Percentiles rank a stretch among this genome's conserved stretches.
Conservation (phyloP, 306 rosid species). For the Inga leiocalycina region DNA sequence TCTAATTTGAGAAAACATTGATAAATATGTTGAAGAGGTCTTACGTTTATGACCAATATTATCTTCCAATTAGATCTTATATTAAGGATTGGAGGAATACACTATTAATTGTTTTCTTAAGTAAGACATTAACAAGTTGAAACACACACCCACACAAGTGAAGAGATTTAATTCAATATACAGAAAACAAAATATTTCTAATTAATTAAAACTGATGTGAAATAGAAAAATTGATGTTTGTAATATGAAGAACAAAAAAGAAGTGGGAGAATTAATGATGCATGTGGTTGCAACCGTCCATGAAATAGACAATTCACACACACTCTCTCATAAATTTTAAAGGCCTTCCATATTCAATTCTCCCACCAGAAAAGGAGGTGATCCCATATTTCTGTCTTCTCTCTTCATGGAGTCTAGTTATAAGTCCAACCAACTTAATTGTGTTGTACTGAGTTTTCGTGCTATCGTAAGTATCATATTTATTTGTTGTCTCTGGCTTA, state of each 20-base stretch:
- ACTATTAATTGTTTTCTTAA: not conserved
- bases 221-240: not conserved
- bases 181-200: not conserved
- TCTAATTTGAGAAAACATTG: too few species aligned
- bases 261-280: slow-evolving; percentile 8
- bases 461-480: not conserved
- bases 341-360: slow-evolving; percentile 24
- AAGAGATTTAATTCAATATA: not conserved
- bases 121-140: not conserved
- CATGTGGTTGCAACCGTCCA: slow-evolving; percentile 48
- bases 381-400: not conserved
- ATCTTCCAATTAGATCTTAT: too few species aligned
- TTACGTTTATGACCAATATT: too few species aligned
- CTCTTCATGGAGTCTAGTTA: not conserved
- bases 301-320: slow-evolving; percentile 5
- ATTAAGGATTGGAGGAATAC: too few species aligned
- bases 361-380: slow-evolving; percentile 66
- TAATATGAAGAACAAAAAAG: not conserved
- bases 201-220: not conserved
- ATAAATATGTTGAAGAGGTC: too few species aligned
- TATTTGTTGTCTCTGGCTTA: not conserved
- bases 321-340: not conserved
- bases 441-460: not conserved
- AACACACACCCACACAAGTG: not conserved
- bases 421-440: not conserved